These are phyloP conservation scores for Phytophthora pseudosyringae DNA, from an alignment of 352 stramenopile species.

Conservation along the genomic window DNA sequence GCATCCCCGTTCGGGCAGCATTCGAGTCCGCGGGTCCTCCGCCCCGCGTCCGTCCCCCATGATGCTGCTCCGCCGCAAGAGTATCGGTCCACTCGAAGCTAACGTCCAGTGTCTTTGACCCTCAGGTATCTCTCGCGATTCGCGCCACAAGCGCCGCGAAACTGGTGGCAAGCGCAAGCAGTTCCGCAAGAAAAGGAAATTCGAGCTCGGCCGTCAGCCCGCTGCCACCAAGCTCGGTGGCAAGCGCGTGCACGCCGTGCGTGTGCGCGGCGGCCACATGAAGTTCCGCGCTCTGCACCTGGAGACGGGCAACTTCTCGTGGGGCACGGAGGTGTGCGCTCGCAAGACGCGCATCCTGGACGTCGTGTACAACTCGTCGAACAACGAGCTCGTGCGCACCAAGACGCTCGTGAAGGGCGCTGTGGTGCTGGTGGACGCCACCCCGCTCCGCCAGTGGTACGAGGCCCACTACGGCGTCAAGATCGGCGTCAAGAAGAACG, in stretches of 20 bases:
- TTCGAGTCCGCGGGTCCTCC: constrained; percentile 71
- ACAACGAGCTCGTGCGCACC: constrained; percentile 99
- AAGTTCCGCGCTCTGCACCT: constrained; percentile 99
- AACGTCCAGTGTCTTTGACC: constrained; percentile 17
- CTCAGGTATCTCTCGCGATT: constrained; percentile 99
- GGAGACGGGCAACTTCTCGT: constrained; percentile 99
- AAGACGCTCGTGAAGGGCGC: constrained; percentile 99
- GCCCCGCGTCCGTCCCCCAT: constrained; percentile 20
- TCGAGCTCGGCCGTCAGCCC: constrained; percentile 97
- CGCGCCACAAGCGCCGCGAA: constrained; percentile 99
- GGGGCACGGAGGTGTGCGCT: constrained; percentile 97
- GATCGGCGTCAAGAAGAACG: constrained; percentile 89
- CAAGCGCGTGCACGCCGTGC: constrained; percentile 97
- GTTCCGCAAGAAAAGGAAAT: constrained; percentile 99
- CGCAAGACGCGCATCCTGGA: constrained; percentile 99
- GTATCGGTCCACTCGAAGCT: constrained; percentile 11
- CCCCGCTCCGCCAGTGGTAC: constrained; percentile 99
- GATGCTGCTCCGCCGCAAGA: constrained; percentile 23
- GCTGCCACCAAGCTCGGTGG: constrained; percentile 99
- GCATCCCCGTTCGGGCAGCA: constrained; percentile 91
- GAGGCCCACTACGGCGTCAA: constrained; percentile 98
- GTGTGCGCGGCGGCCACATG: constrained; percentile 96
- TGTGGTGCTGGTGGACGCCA: constrained; percentile 98
- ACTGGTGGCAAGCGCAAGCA: constrained; percentile 98
- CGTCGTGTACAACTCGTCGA: constrained; percentile 99